These are phyloP conservation scores for Dionaea muscipula DNA, from an alignment of 179 eudicot genomes.

Conservation along the genomic window DNA sequence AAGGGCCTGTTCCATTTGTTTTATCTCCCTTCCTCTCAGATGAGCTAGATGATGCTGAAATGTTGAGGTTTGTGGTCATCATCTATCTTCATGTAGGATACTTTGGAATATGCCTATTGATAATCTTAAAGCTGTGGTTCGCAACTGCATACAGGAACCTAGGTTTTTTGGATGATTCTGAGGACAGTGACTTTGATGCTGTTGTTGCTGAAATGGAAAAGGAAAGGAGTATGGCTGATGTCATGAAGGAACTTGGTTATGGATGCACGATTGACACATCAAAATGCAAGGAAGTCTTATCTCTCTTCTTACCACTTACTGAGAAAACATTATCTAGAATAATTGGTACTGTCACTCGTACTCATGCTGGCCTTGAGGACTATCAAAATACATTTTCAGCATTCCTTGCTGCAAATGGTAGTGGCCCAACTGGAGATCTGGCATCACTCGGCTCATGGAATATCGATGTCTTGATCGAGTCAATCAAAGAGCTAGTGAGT, in stretches of 20 bases:
- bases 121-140: slow-evolving; percentile 10
- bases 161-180: slow-evolving; percentile 40
- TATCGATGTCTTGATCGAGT: slow-evolving; percentile 51
- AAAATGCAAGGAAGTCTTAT: slow-evolving; percentile 69
- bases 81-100: background rate
- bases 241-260: slow-evolving; percentile 74
- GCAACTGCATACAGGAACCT: slow-evolving; percentile 34
- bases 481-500: slow-evolving; percentile 78
- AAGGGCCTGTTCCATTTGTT: slow-evolving; percentile 39
- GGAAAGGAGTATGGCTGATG: slow-evolving; percentile 68
- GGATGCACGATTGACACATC: slow-evolving; percentile 60
- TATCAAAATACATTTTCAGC: slow-evolving; percentile 37
- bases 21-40: slow-evolving; percentile 56
- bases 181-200: slow-evolving; percentile 61
- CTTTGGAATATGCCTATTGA: background rate
- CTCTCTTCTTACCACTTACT: slow-evolving; percentile 58
- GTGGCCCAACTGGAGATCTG: slow-evolving; percentile 28
- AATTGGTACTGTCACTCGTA: slow-evolving; percentile 53
- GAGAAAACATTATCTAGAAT: slow-evolving; percentile 60
- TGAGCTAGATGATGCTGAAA: slow-evolving; percentile 34
- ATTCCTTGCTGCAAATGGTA: slow-evolving; percentile 55
- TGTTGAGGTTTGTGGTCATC: slow-evolving; percentile 37
- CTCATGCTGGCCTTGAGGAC: slow-evolving; percentile 54
- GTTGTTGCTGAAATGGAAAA: slow-evolving; percentile 81
- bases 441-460: slow-evolving; percentile 63